Evolutionary conservation across 306 rosid species (phyloP), one percentile per base, ranked within the genome.

Genomic region (Vicia faba): DNA sequence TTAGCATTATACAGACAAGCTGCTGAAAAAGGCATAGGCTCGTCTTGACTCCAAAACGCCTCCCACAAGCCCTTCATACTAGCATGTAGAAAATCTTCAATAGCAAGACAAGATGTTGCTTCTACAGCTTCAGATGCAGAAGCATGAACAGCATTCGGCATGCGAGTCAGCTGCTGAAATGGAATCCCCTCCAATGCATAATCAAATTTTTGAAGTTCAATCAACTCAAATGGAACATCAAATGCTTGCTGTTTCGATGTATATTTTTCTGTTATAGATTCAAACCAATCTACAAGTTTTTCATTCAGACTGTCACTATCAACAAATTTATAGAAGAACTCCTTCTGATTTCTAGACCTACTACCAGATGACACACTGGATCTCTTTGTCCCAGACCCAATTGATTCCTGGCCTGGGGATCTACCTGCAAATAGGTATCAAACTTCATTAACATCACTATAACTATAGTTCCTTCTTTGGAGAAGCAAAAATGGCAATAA

Each of bases 101-200:
- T 69, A 2, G 97, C 99, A 77, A 93, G 89, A 81, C 81, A 88
- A 64, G 96, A 89, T 70, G 96, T 92, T 60, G 91, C 96, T 80
- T 89, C 98, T 11, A 84, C 82, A 53, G 86, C 89, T 79, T 90
- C 91, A 29, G 96, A 92, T 41, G 96, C 82, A 38, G 96, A 89
- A 76, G 96, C 85, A 73, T 87, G 82, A 55, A 87, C 82, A 48
- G 93, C 88, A 82, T 79, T 82, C 49, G 98, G 96, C 96, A 92
- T 92, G 69, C 96, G 89, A 57, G 91, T 86, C 77, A 92, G 79
- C 81, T 92, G 98, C 86, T 86, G 98, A 86, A 92, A 92, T 71
- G 89, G 76, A 79, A 92, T 86, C 67, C 98, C 98, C 81, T 92
- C 98, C 76, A 92, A 73, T 66, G 98, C 98, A 80, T 92, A 92